Evolutionary conservation across 2,329 filamentous ascomycete species (phyloP).

Genomic region (Penicillium sp.): DNA sequence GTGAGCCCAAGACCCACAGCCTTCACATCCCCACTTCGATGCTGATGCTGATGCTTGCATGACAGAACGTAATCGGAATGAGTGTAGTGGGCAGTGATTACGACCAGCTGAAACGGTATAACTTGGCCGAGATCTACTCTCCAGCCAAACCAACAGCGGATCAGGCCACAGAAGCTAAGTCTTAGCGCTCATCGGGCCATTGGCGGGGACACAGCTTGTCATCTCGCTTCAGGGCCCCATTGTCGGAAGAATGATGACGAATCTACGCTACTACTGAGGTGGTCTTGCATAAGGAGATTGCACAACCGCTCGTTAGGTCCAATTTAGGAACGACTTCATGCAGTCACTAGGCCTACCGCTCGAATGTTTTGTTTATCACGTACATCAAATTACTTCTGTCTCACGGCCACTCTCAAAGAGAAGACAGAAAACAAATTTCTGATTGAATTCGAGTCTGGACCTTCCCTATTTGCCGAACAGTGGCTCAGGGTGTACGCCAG

Average conservation of each 20-base stretch:
- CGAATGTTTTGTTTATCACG: constrained; percentile 3
- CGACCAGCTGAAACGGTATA: constrained; percentile 59
- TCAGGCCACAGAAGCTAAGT: neutral
- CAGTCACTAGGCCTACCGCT: constrained; percentile 1
- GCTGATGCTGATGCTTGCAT: constrained; percentile 18
- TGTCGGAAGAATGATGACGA: neutral
- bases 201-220: neutral
- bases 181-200: constrained; percentile 1
- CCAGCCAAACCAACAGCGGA: constrained; percentile 31
- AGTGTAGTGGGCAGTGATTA: constrained; percentile 58
- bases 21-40: neutral
- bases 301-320: neutral
- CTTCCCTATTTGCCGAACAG: neutral
- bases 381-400: neutral
- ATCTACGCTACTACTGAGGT: neutral
- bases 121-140: constrained; percentile 58
- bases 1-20: constrained; percentile 37
- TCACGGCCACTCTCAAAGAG: neutral
- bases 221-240: neutral
- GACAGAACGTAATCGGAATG: constrained; percentile 59
- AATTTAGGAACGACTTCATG: constrained; percentile 4
- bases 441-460: neutral
- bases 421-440: neutral
- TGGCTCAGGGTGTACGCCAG: neutral
- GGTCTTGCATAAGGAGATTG: constrained; percentile 2